phyloP scores from a whole-genome alignment of 441 rosid genomes.

The Euphorbia corollata region DNA sequence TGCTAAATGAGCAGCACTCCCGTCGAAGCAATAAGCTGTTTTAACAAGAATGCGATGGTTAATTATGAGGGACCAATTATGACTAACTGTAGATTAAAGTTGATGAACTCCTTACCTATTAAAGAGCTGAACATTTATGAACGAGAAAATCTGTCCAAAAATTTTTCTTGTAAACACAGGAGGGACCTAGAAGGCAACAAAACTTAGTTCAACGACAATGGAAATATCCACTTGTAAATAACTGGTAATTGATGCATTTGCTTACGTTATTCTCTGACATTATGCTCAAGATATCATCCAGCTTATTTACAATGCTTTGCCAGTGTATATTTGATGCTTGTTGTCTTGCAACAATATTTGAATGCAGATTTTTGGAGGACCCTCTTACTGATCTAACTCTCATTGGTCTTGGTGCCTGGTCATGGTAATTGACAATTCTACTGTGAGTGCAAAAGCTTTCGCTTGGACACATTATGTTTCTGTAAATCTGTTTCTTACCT shows the following conservation, averaged over 20 bases:
- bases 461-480: not conserved
- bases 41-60: conserved; percentile 12
- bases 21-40: conserved; percentile 62
- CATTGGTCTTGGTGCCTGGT: conserved; percentile 49
- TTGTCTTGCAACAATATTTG: conserved; percentile 38
- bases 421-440: conserved; percentile 12
- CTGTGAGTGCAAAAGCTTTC: not conserved
- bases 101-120: conserved; percentile 39
- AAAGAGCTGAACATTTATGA: conserved; percentile 60
- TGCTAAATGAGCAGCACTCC: conserved; percentile 76
- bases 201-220: conserved; percentile 17
- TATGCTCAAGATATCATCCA: conserved; percentile 39
- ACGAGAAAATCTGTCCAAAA: conserved; percentile 51
- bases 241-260: conserved; percentile 10
- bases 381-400: conserved; percentile 40
- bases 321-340: conserved; percentile 54
- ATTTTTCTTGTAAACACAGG: conserved; percentile 43
- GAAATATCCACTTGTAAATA: not conserved
- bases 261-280: conserved; percentile 48
- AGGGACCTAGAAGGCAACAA: conserved; percentile 40
- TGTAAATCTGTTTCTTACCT: conserved; percentile 30
- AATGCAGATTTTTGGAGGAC: conserved; percentile 38
- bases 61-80: not conserved
- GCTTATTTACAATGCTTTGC: conserved; percentile 50
- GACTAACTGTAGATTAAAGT: not conserved